Evolutionary conservation across 495 filamentous ascomycete genomes (phyloP), one percentile per base, ranked within the genome.

Genomic region (Annulohypoxylon nitens): DNA sequence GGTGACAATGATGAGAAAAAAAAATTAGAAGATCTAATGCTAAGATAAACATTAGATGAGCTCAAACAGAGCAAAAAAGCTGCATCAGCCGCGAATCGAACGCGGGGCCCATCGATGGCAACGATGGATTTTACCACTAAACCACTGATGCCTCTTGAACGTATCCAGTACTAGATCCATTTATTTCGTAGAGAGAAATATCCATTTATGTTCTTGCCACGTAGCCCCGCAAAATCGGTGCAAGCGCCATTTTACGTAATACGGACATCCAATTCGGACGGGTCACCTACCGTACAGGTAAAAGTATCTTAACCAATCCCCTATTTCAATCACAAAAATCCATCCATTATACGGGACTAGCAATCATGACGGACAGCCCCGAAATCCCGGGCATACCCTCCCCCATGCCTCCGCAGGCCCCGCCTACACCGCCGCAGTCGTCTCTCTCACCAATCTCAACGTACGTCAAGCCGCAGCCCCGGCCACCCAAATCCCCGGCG

Each of bases 71-170:
- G 9, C 14, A 20, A 23, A 64, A 61, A 61, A 59, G 20, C 1
- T 51, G 81, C 81, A 78, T 79, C 76, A 82, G 80, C 81, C 81
- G 81, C 78, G 81, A 83, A 83, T 83, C 82, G 82, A 84, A 84
- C 82, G 77, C 82, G 82, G 82, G 82, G 82, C 82, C 81, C 82
- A 83, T 84, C 82, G 82, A 84, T 84, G 82, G 82, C 82, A 84
- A 84, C 82, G 82, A 84, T 83, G 82, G 81, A 83, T 84, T 84
- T 83, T 84, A 84, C 82, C 82, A 84, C 82, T 84, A 84, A 83
- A 83, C 81, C 81, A 83, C 81, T 82, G 76, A 80, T 79, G 77
- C 77, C 39, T 4, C 20, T 23, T 23, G 20, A 23, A 23, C 20
- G 20, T 36, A 36, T 41, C 12, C 37, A 41, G 2, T 41, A 12